phyloP scores from a whole-genome alignment of 192 early-diverging fungal genomes.

The Coemansia guatemalensis region DNA sequence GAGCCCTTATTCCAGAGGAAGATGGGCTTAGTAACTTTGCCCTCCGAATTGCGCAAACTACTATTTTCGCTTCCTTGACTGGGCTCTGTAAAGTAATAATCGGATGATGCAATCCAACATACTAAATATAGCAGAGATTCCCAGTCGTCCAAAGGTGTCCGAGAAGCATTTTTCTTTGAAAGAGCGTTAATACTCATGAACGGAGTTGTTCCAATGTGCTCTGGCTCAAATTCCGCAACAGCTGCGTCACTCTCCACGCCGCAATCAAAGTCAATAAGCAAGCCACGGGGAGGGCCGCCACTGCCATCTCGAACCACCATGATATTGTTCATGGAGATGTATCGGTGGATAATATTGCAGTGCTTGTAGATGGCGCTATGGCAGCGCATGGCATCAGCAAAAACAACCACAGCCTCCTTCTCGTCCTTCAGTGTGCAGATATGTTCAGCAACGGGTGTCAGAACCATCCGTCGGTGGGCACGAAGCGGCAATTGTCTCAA shows the following conservation, averaged over 20 bases:
- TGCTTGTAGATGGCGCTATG: constrained; percentile 18
- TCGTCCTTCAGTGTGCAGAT: background rate
- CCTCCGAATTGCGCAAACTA: too few species aligned
- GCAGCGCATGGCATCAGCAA: constrained; percentile 17
- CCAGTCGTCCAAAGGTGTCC: constrained; percentile 11
- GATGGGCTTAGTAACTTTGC: too few species aligned
- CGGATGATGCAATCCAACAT: constrained; percentile 16
- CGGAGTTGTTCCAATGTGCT: constrained; percentile 9
- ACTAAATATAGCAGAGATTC: constrained; percentile 20
- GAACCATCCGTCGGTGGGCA: constrained; percentile 10
- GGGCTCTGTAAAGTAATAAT: background rate
- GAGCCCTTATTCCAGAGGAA: too few species aligned
- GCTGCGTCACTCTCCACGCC: background rate
- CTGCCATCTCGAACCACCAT: constrained; percentile 9
- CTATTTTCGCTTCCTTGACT: too few species aligned
- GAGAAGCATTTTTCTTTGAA: background rate
- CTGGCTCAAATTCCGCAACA: background rate
- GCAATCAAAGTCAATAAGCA: constrained; percentile 31
- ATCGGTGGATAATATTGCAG: constrained; percentile 13
- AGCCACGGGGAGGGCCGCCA: background rate
- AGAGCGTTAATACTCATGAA: constrained; percentile 38
- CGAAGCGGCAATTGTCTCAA: constrained; percentile 7
- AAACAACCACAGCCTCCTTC: constrained; percentile 10
- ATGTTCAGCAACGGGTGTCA: constrained; percentile 7
- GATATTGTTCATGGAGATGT: constrained; percentile 30